A percentile compares a stretch with the other conserved stretches of the same genome.
phyloP scores from a whole-genome alignment of 2,329 filamentous ascomycete genomes.

The Clarireedia sp. region DNA sequence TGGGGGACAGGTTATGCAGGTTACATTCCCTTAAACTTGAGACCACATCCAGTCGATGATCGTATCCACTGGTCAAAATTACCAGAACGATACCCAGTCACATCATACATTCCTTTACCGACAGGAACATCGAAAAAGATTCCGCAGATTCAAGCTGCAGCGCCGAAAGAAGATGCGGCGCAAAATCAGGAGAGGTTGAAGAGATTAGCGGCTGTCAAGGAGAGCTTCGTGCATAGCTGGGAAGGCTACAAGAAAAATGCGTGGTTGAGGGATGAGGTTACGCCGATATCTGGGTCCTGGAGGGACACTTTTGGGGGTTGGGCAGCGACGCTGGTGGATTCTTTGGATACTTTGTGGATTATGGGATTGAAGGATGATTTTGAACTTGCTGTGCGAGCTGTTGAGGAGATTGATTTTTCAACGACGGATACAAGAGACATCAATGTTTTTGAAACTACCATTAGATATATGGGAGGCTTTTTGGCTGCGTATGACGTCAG shows the following conservation, averaged over 20 bases:
- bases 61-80: constrained; percentile 39
- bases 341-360: constrained; percentile 79
- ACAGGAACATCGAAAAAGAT: constrained; percentile 22
- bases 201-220: constrained; percentile 22
- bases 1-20: constrained; percentile 15
- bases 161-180: constrained; percentile 18
- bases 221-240: constrained; percentile 50
- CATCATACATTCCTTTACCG: constrained; percentile 23
- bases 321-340: constrained; percentile 81
- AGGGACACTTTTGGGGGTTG: constrained; percentile 85
- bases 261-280: constrained; percentile 80
- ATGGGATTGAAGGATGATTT: constrained; percentile 76
- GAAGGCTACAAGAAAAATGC: constrained; percentile 70
- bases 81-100: constrained; percentile 24
- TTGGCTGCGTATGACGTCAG: constrained; percentile 83
- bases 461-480: constrained; percentile 83
- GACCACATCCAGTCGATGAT: constrained; percentile 41
- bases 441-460: constrained; percentile 76
- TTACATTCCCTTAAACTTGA: constrained; percentile 13
- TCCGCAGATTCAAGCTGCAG: constrained; percentile 21
- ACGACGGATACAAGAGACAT: constrained; percentile 37
- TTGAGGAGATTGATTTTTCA: constrained; percentile 75
- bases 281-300: constrained; percentile 57
- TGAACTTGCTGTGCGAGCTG: constrained; percentile 61
- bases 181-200: constrained; percentile 19